phyloP scores from a whole-genome alignment of 805 yeast genomes.

The Dipodascus albidus region DNA sequence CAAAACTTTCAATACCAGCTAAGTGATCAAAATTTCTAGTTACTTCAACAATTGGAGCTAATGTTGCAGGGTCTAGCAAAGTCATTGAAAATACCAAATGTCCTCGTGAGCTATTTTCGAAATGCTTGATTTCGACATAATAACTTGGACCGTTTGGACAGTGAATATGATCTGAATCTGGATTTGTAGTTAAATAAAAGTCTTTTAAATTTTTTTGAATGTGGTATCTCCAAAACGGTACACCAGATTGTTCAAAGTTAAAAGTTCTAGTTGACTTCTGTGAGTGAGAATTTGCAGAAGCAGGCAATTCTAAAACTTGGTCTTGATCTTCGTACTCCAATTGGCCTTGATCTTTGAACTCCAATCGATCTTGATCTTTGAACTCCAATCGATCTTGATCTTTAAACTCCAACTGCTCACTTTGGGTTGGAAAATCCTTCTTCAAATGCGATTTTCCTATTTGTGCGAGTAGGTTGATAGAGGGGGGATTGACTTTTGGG shows the following conservation, averaged over 20 bases:
- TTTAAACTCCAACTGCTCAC: too few species aligned
- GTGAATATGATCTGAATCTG: slow-evolving; percentile 45
- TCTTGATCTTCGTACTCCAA: neutral
- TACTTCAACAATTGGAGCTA: neutral
- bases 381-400: too few species aligned
- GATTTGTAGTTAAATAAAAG: slow-evolving; percentile 56
- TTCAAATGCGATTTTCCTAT: neutral
- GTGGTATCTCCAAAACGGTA: slow-evolving; percentile 54
- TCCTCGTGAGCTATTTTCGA: neutral
- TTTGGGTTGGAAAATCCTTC: neutral
- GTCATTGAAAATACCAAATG: slow-evolving; percentile 4
- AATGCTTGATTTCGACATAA: slow-evolving; percentile 27
- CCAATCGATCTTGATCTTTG: neutral
- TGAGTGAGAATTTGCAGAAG: too few species aligned
- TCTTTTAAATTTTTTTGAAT: slow-evolving; percentile 41
- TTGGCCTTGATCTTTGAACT: neutral
- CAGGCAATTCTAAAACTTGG: neutral
- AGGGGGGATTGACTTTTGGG: neutral
- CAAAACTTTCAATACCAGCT: neutral
- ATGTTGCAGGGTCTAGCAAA: slow-evolving; percentile 4
- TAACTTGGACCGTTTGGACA: slow-evolving; percentile 56
- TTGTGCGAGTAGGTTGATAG: neutral
- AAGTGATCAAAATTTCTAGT: neutral
- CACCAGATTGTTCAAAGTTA: neutral
- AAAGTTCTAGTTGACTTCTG: too few species aligned